Evolutionary conservation across 805 yeast species (phyloP).

Genomic region (Hanseniaspora osmophila): DNA sequence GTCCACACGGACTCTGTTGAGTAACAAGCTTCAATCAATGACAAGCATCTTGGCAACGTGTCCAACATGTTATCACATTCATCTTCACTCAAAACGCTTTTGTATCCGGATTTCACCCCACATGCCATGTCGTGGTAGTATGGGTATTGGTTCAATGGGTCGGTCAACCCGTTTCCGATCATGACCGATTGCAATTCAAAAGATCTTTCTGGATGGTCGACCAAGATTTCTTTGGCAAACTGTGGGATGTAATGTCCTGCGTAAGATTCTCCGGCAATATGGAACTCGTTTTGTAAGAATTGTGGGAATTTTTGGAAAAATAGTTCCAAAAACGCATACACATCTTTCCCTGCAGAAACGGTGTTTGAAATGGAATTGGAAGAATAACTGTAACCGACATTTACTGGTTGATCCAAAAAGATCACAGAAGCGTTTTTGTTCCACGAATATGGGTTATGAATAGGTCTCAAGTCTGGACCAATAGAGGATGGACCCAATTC

Average conservation of each 20-base stretch:
- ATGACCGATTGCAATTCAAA: constrained; percentile 62
- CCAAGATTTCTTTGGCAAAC: constrained; percentile 67
- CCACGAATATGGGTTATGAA: constrained; percentile 77
- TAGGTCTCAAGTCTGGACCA: constrained; percentile 49
- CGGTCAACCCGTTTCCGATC: constrained; percentile 87
- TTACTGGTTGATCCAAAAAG: constrained; percentile 87
- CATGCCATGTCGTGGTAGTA: constrained; percentile 89
- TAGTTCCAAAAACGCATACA: constrained; percentile 62
- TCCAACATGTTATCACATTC: constrained; percentile 61
- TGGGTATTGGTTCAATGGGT: constrained; percentile 65
- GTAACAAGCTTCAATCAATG: constrained; percentile 69
- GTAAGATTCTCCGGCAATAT: constrained; percentile 86
- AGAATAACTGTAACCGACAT: constrained; percentile 63
- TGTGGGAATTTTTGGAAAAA: constrained; percentile 63
- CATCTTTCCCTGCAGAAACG: constrained; percentile 72
- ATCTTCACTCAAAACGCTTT: constrained; percentile 61
- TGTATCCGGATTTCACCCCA: constrained; percentile 69
- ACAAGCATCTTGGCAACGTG: constrained; percentile 62
- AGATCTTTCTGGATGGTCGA: constrained; percentile 40
- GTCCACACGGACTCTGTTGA: constrained; percentile 58
- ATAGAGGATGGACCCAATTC: constrained; percentile 84
- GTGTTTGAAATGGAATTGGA: constrained; percentile 42
- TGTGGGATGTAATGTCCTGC: constrained; percentile 92
- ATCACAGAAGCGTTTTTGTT: constrained; percentile 80
- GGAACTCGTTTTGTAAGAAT: constrained; percentile 42